phyloP scores from a whole-genome alignment of 345 rosid species.

The Salix udensis region DNA sequence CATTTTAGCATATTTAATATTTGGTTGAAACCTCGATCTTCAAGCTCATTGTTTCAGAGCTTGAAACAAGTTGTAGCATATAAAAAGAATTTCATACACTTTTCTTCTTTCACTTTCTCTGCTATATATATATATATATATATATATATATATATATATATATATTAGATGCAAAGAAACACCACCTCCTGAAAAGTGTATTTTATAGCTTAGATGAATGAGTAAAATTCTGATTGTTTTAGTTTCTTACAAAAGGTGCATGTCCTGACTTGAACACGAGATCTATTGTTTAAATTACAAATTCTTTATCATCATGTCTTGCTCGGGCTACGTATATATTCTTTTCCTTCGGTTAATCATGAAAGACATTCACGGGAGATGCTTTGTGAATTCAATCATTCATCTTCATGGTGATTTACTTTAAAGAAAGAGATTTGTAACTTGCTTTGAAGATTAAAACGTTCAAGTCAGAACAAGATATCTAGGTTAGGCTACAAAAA shows the following conservation, averaged over 20 bases:
- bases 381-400: not conserved
- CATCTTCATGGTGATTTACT: not conserved
- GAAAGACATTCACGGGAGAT: not conserved
- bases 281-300: rapidly evolving
- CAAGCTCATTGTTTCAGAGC: not conserved
- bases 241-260: too few species aligned
- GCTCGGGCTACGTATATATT: not conserved
- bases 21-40: not conserved
- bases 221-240: too few species aligned
- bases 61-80: not conserved
- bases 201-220: rapidly evolving
- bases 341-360: not conserved
- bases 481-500: not conserved
- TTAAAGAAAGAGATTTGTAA: not conserved
- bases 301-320: rapidly evolving
- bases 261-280: too few species aligned
- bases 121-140: too few species aligned
- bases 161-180: too few species aligned
- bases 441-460: not conserved
- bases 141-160: too few species aligned
- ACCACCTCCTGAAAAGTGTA: rapidly evolving
- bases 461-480: not conserved
- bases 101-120: not conserved
- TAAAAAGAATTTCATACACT: not conserved
- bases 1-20: not conserved